Evolutionary conservation across 805 yeast species (phyloP), one percentile per base, ranked within the genome.

Genomic region (Ogataea wickerhamii): DNA sequence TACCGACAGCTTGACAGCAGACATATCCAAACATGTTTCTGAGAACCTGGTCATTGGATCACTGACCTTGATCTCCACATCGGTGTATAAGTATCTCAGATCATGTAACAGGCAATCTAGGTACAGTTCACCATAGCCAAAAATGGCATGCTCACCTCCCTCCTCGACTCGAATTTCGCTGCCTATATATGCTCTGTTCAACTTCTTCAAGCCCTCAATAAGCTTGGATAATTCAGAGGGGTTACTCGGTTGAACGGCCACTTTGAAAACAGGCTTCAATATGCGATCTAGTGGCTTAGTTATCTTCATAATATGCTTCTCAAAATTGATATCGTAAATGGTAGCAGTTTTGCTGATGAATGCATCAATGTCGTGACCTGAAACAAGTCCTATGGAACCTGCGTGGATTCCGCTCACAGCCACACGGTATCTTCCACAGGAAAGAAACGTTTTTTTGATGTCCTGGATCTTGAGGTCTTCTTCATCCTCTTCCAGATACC

Each of bases 111-210:
- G 64, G 49, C 93, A 85, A 58, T 93, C 98, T 61, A 93, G 58
- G 53, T 86, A 87, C 13, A 91, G 51, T 54, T 93, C 98, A 5
- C 98, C 98, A 7, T 87, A 76, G 0, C 93, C 96, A 19, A 80
- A 53, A 0, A 93, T 57, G 1, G 80, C 78, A 55, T 83, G 87
- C 51, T 88, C 97, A 2, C 97, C 96, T 36, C 89, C 82, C 48
- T 86, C 95, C 56, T 87, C 96, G 1, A 83, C 87, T 45, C 73
- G 77, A n/a, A 85, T 66, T 16, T 71, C 71, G 25, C 79, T 68
- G 3, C 88, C 82, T 7, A 82, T 71, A 53, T 86, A 89, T 1
- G 80, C 66, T 47, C 73, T 75, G 49, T 73, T 73, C 20, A 85
- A 63, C 39, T 69, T 74, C 41, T 82, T 69, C 33, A 93, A 63